These are phyloP conservation scores for Lentinus polychrous DNA, from an alignment of 1,284 basidiomycete genomes.

Conservation along the genomic window DNA sequence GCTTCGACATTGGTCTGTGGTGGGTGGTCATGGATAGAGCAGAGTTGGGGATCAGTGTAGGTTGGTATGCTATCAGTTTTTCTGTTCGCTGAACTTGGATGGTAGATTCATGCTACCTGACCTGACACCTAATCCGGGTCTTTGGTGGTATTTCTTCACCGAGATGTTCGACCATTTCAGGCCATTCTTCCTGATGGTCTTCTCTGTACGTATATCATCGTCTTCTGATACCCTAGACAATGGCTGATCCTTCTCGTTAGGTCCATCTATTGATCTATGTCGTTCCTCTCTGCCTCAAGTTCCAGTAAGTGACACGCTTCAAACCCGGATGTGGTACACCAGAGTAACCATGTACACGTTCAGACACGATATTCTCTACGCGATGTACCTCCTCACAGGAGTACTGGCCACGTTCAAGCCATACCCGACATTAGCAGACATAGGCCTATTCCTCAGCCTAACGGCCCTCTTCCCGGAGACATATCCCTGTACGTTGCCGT, in stretches of 20 bases:
- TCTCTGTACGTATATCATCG: constrained; percentile 55
- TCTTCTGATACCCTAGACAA: background rate
- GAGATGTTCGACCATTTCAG: constrained; percentile 99
- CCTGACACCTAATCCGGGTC: constrained; percentile 87
- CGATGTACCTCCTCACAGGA: constrained; percentile 71
- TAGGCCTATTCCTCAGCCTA: constrained; percentile 80
- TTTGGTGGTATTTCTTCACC: constrained; percentile 99
- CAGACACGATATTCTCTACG: constrained; percentile 84
- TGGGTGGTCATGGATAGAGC: constrained; percentile 57
- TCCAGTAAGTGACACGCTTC: constrained; percentile 47
- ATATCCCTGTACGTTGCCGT: constrained; percentile 59
- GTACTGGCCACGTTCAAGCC: constrained; percentile 84
- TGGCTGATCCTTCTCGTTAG: constrained; percentile 28
- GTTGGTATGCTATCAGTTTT: constrained; percentile 21
- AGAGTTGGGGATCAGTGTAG: constrained; percentile 84
- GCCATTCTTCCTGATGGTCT: constrained; percentile 93
- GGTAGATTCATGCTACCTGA: constrained; percentile 54
- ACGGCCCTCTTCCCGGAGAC: constrained; percentile 80
- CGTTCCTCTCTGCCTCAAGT: constrained; percentile 81
- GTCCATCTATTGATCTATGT: constrained; percentile 84
- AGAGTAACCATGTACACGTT: background rate
- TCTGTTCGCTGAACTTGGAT: constrained; percentile 1
- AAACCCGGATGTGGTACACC: background rate
- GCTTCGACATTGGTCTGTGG: constrained; percentile 50
- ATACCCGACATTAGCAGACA: constrained; percentile 88